Conservation (phyloP, 2,329 filamentous ascomycete species). For the Aureobasidium sp. region DNA sequence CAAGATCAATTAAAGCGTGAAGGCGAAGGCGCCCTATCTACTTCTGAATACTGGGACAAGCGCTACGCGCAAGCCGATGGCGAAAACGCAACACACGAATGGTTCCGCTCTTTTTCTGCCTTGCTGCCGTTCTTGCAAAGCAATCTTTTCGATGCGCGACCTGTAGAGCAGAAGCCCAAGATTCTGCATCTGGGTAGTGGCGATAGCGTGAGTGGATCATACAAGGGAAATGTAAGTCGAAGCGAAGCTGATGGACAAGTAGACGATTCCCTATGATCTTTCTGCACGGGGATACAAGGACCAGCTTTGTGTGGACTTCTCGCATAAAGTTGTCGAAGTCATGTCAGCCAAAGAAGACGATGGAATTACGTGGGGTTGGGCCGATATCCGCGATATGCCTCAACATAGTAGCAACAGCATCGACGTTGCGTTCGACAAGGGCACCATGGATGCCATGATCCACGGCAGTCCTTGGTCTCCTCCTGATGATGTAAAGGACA, state of each 20-base stretch:
- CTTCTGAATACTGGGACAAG: constrained; percentile 44
- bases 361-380: constrained; percentile 42
- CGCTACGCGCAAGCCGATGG: constrained; percentile 30
- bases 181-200: constrained; percentile 52
- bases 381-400: constrained; percentile 46
- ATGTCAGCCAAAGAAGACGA: constrained; percentile 41
- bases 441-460: constrained; percentile 29
- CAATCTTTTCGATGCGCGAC: constrained; percentile 33
- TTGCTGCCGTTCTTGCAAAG: constrained; percentile 41
- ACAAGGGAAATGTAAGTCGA: not conserved
- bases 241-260: not conserved
- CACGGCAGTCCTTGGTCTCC: constrained; percentile 26
- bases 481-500: constrained; percentile 23
- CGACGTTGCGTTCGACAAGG: constrained; percentile 45
- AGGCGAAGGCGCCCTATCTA: constrained; percentile 26
- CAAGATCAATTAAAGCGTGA: not conserved
- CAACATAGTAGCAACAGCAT: constrained; percentile 35
- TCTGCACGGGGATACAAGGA: constrained; percentile 40
- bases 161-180: constrained; percentile 28
- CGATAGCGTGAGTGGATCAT: constrained; percentile 40
- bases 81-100: constrained; percentile 41
- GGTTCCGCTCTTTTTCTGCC: constrained; percentile 44
- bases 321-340: constrained; percentile 42
- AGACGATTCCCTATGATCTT: constrained; percentile 47
- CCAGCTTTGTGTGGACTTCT: constrained; percentile 52